Evolutionary conservation across 805 yeast genomes (phyloP), one percentile per base, ranked within the genome.

Genomic region (Saccharomycopsis fibuligera): DNA sequence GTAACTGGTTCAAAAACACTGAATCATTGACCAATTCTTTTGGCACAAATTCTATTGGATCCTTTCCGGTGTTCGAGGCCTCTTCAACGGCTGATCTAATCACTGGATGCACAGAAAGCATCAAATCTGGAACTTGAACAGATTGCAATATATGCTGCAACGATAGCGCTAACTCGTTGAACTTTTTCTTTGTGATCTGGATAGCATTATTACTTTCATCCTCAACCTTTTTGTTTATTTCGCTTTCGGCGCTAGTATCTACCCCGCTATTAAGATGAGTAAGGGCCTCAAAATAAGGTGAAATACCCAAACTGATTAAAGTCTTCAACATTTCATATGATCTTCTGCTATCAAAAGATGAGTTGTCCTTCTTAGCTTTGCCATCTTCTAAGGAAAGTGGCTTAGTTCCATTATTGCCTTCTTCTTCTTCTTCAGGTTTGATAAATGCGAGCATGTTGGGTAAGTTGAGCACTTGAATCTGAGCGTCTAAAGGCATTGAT

Each of bases 81-180:
- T 56, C 57, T 3, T 53, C 61, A 2, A 75, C 59, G 3, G 73
- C 69, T 0, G 63, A 61, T 41, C 62, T 68, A 3, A 87, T 64
- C 5, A 60, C 59, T 0, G 80, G 77, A 57, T 85, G 88, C 2
- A 76, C 67, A 0, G 74, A 58, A 1, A 72, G 57, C 2, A 68
- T 53, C 16, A 89, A 63, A 55, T 85, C 81, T 0, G 96, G 96
- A 1, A 78, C 71, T 39, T 80, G 83, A 21, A 83, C 75, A 24
- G 79, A 72, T 50, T 81, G 83, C 54, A 83, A 83, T 14, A 86
- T 64, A 58, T 83, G 81, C 50, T 78, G 80, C 10, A 89, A 65
- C 0, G 91, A 79, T 16, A 76, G 59, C 1, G 85, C 76, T 21
- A 89, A 66, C 50, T 87, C 96, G 31, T 75, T 73, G 47, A 88